Evolutionary conservation across 2,329 filamentous ascomycete species (phyloP).

Genomic region (Xylariaceae sp.): DNA sequence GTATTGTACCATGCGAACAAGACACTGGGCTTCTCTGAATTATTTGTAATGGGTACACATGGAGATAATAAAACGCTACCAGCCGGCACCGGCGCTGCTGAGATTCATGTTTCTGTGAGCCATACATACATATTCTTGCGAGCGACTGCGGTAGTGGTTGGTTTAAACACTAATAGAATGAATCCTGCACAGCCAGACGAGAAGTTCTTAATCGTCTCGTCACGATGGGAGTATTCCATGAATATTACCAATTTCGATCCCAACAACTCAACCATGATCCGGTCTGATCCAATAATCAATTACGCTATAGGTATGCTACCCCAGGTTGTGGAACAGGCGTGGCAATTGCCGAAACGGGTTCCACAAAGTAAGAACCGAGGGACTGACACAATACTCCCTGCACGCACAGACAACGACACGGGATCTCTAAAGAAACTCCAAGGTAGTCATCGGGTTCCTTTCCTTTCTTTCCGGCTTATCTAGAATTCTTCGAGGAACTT

Average conservation of each 20-base stretch:
- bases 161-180: slow-evolving; percentile 3
- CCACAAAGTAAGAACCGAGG: no score
- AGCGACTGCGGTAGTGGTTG: background rate
- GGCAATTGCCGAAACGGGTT: no score
- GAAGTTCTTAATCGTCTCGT: slow-evolving; percentile 65
- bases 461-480: no score
- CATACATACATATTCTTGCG: background rate
- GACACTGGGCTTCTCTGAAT: slow-evolving; percentile 43
- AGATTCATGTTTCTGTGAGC: slow-evolving; percentile 58
- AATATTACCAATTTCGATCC: slow-evolving; percentile 45
- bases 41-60: slow-evolving; percentile 49
- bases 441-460: background rate
- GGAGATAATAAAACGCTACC: slow-evolving; percentile 42
- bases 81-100: slow-evolving; percentile 46
- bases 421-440: slow-evolving; percentile 56
- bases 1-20: slow-evolving; percentile 48
- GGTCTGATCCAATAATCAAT: slow-evolving; percentile 63
- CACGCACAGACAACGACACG: slow-evolving; percentile 37
- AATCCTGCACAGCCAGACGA: slow-evolving; percentile 48
- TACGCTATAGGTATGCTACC: slow-evolving; percentile 46
- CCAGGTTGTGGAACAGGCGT: no score
- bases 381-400: no score
- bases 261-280: slow-evolving; percentile 41
- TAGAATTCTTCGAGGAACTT: no score
- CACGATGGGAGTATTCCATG: slow-evolving; percentile 61